Conservation (phyloP, 768 basidiomycete genomes). For the Panus rudis region DNA sequence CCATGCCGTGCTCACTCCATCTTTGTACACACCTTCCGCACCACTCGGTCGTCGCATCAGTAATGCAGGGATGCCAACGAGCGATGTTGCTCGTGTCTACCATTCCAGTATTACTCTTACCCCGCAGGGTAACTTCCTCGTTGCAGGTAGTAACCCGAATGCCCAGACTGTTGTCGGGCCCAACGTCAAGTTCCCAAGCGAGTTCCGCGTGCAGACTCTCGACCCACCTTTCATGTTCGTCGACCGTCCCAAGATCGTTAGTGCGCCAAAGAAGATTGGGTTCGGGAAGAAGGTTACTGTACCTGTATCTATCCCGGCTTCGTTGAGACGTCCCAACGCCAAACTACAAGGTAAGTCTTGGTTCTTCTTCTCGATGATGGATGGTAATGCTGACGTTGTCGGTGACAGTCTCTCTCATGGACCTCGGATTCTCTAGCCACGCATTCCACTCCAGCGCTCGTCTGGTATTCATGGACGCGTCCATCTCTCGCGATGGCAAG, state of each 20-base stretch:
- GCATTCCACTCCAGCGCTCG: slow-evolving; percentile 30
- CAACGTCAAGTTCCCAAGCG: slow-evolving; percentile 17
- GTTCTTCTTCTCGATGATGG: too few relatives aligned
- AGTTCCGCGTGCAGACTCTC: slow-evolving; percentile 26
- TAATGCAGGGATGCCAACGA: slow-evolving; percentile 37
- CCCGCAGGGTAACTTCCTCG: slow-evolving; percentile 41
- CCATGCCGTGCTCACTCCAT: slow-evolving; percentile 29
- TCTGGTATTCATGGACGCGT: slow-evolving; percentile 27
- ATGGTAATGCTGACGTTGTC: too few relatives aligned
- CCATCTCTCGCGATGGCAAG: slow-evolving; percentile 21
- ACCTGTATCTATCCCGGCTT: slow-evolving; percentile 24
- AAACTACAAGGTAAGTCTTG: background rate
- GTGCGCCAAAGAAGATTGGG: slow-evolving; percentile 22
- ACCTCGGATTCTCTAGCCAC: slow-evolving; percentile 29
- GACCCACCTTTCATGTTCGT: slow-evolving; percentile 28
- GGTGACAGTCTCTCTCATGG: slow-evolving; percentile 28
- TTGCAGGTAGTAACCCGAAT: slow-evolving; percentile 45
- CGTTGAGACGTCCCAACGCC: background rate
- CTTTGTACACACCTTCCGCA: slow-evolving; percentile 40
- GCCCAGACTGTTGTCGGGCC: slow-evolving; percentile 19
- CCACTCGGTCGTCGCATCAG: slow-evolving; percentile 39
- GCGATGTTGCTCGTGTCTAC: slow-evolving; percentile 48
- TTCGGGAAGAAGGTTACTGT: slow-evolving; percentile 29
- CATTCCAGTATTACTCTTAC: slow-evolving; percentile 55
- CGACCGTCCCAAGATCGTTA: slow-evolving; percentile 18